Evolutionary conservation across 345 rosid species (phyloP), one percentile per base, ranked within the genome.

Genomic region (Tarenaya hassleriana): DNA sequence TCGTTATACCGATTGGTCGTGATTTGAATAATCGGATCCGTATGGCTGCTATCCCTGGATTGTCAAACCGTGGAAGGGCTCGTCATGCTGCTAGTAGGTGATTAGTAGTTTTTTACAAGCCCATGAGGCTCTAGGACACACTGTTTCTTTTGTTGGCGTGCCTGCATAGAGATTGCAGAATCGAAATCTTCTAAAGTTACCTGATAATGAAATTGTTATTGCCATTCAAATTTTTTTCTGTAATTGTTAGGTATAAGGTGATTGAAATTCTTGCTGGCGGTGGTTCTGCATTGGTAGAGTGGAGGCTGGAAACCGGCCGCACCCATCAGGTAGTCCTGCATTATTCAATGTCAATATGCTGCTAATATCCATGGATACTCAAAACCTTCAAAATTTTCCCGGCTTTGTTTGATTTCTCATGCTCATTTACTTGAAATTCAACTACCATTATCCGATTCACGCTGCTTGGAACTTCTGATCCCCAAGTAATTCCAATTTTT

Each of bases 21-120:
- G 98, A 88, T 75, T 47, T 75, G 16, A 81, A 73, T 66, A 88
- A 85, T 62, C 68, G 95, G 57, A 69, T 88, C 39, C 85, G 95
- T 41, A 92, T 92, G 95, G 69, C 83, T 75, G 97, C 97, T 62
- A 53, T 80, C 32, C 77, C 80, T 45, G 97, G 94, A 48, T 55
- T 77, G 14, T 38, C 44, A 44, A 66, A 52, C 49, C 62, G 61
- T 48, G 82, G 94, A 42, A 84, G 52, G 19, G 76, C 79, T 2
- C 97, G 97, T 34, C 73, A 78, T 77, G 97, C 97, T 74, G 90
- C 95, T 75, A 83, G 95, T 81, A 85, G 97, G 98, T 88, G 97
- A 81, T 79, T 69, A 59, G 67, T 73, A 45, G 49, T 61, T 34
- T 54, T 47, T 49, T 24, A 31, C 34, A 21, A 52, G 44, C 21